Base-by-base conservation (phyloP, 2,329 filamentous ascomycete genomes). In the Colletotrichum kahawae region DNA sequence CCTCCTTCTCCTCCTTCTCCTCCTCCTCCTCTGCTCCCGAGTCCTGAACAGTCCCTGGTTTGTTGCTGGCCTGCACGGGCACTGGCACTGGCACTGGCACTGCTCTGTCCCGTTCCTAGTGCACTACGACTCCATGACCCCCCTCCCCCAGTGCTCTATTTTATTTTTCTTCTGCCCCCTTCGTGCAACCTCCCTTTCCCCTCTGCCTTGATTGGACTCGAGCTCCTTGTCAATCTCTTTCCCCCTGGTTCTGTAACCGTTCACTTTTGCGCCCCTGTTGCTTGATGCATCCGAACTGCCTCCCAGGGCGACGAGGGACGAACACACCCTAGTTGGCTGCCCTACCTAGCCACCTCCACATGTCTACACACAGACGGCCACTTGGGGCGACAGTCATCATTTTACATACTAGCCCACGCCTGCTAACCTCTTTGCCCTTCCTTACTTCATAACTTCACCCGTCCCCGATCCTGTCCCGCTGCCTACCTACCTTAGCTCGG, bases 291-390 rank as follows among this genome's bases (percentile, higher is more conserved):
- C 74, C 74, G 70, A 76, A 76, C 72, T 72, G 62, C 62, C 60
- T 71, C 62, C 60, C 51, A 76, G 48, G 54, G 34, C 36, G 63
- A 64, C 63, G 63, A 68, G 64, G 57, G 73, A 75, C 57, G 73
- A 74, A 75, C 73, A 73, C 51, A 70, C 48, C 70, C 74, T 66
- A 43, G 74, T 70, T 59, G 29, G 38, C 56, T 63, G 54, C 71
- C 68, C 67, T 71, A 76, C 71, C 71, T 76, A 76, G 75, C 71
- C 67, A 76, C 71, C 71, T 75, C 75, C 75, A 76, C 74, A 75
- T 62, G 63, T 63, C 69, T 67, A 66, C 75, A 67, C 54, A 34
- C 36, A 62, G 57, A 57, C 59, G 51, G 36, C 63, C 60, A 51
- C 59, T 64, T 18, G 69, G 70, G 70, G 59, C 24, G 65, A 24